Evolutionary conservation across 179 eudicot species (phyloP).

Genomic region (Corrigiola litoralis): DNA sequence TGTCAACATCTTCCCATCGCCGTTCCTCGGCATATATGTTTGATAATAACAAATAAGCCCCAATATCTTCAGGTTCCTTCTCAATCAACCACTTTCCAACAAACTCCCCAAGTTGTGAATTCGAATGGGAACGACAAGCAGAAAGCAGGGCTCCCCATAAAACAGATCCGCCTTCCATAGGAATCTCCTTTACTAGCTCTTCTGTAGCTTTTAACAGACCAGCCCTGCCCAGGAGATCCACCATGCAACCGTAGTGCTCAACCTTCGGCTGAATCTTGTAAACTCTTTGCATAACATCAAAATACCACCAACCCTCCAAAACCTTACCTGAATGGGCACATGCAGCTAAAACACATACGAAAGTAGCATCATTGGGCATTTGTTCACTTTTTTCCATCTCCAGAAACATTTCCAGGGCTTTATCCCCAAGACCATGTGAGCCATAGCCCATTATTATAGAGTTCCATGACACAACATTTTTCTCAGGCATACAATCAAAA

Average conservation of each 20-base stretch:
- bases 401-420: slow-evolving; percentile 41
- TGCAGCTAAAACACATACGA: slow-evolving; percentile 45
- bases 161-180: slow-evolving; percentile 27
- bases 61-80: slow-evolving; percentile 32
- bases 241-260: slow-evolving; percentile 68
- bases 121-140: slow-evolving; percentile 30
- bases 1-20: slow-evolving; percentile 44
- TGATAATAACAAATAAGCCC: slow-evolving; percentile 45
- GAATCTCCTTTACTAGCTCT: slow-evolving; percentile 32
- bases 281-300: slow-evolving; percentile 48
- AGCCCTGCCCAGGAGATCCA: slow-evolving; percentile 53
- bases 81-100: slow-evolving; percentile 42
- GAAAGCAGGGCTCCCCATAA: slow-evolving; percentile 39
- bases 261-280: slow-evolving; percentile 49
- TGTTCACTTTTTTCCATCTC: slow-evolving; percentile 44
- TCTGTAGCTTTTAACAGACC: slow-evolving; percentile 43
- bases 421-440: slow-evolving; percentile 42
- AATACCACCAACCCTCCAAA: slow-evolving; percentile 67
- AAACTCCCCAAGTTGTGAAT: slow-evolving; percentile 30
- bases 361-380: slow-evolving; percentile 49
- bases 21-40: slow-evolving; percentile 48
- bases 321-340: slow-evolving; percentile 54
- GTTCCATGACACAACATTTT: slow-evolving; percentile 59
- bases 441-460: slow-evolving; percentile 69
- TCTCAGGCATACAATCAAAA: slow-evolving; percentile 46